Conservation (phyloP, 2,329 filamentous ascomycete species). For the Ophiostoma piceae region DNA sequence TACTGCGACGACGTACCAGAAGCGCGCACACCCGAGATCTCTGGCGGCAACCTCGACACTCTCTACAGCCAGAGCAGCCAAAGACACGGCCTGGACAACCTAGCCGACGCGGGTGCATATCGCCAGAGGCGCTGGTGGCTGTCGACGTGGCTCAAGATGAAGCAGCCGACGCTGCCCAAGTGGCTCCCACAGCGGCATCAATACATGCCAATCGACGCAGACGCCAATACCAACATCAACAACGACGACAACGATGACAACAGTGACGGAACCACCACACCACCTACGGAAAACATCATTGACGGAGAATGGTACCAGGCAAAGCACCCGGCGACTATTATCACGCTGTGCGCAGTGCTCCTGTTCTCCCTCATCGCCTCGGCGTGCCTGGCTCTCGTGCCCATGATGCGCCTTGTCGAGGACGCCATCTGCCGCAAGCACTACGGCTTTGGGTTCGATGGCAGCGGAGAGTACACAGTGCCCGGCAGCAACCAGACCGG, state of each 20-base stretch:
- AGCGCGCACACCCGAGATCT: neutral
- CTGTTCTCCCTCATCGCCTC: neutral
- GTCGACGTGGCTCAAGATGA: neutral
- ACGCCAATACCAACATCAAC: neutral
- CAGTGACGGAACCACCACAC: neutral
- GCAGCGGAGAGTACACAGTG: neutral
- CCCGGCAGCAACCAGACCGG: neutral
- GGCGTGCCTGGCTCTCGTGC: neutral
- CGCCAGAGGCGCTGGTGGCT: neutral
- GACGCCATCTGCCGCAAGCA: conserved; percentile 1
- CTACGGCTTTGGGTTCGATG: neutral
- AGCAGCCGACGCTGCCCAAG: neutral
- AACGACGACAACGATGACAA: neutral
- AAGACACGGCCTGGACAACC: neutral
- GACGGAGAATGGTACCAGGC: neutral
- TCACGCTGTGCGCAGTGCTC: neutral
- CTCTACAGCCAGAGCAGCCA: neutral
- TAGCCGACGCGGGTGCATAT: neutral
- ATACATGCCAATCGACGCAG: neutral
- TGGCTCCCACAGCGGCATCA: neutral
- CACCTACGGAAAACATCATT: neutral
- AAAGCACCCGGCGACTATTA: neutral
- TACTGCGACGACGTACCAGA: neutral
- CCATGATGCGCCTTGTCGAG: neutral
- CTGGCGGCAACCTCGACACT: neutral